Evolutionary conservation across 805 yeast genomes (phyloP).

Genomic region (Metschnikowia corniflorae): DNA sequence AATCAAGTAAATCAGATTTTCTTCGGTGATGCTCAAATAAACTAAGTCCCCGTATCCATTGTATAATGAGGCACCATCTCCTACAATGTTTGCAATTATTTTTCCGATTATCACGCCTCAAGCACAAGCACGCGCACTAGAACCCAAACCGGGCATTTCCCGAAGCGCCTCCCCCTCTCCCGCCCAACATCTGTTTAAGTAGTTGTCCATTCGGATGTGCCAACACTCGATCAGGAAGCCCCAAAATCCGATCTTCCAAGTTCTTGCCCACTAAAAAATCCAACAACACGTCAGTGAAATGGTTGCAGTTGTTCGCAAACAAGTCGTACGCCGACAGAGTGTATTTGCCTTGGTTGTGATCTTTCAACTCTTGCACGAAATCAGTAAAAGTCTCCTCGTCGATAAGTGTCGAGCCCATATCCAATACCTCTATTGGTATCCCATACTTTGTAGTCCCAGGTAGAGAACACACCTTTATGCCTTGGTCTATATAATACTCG

Average conservation of each 20-base stretch:
- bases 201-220: constrained; percentile 34
- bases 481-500: constrained; percentile 60
- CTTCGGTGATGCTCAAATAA: too few relatives aligned
- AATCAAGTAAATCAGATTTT: too few relatives aligned
- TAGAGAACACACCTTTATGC: constrained; percentile 37
- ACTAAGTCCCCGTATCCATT: too few relatives aligned
- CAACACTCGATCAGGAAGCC: constrained; percentile 51
- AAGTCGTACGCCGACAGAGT: constrained; percentile 50
- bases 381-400: constrained; percentile 52
- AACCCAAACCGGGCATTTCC: constrained; percentile 17
- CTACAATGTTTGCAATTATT: too few relatives aligned
- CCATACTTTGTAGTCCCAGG: constrained; percentile 64
- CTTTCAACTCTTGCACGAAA: constrained; percentile 46
- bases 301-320: constrained; percentile 65
- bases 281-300: constrained; percentile 55
- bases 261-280: constrained; percentile 56
- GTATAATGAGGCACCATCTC: too few relatives aligned
- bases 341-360: constrained; percentile 39
- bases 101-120: too few relatives aligned
- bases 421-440: constrained; percentile 47
- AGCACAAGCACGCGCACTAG: too few relatives aligned
- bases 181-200: constrained; percentile 33
- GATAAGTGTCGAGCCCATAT: constrained; percentile 51
- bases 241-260: constrained; percentile 50
- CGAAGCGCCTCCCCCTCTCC: constrained; percentile 12